Conservation (phyloP, 305 asterid species). For the Ajuga reptans region DNA sequence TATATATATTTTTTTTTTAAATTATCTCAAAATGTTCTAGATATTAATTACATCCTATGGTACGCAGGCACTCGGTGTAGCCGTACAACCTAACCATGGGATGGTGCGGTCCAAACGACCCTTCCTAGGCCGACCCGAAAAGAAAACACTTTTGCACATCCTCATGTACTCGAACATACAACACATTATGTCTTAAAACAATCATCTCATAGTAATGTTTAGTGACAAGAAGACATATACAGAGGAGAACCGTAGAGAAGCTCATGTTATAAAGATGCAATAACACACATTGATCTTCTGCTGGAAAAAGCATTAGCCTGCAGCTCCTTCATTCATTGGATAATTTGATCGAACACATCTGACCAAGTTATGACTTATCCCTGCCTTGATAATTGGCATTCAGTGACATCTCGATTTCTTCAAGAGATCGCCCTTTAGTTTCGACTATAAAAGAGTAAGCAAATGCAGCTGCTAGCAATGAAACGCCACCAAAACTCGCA, state of each 20-base stretch:
- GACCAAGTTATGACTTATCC: not conserved
- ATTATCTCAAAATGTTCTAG: too few species aligned
- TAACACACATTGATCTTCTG: not conserved
- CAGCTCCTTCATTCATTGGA: not conserved
- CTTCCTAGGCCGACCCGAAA: too few species aligned
- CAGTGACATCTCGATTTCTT: slow-evolving; percentile 72
- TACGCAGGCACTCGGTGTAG: too few species aligned
- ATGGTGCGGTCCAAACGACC: too few species aligned
- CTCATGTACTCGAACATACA: too few species aligned
- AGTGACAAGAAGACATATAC: not conserved
- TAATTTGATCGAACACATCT: not conserved
- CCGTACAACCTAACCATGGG: too few species aligned
- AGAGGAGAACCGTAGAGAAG: not conserved
- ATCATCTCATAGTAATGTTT: too few species aligned
- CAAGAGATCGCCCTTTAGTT: slow-evolving; percentile 75
- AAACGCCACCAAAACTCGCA: slow-evolving; percentile 50
- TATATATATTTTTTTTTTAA: too few species aligned
- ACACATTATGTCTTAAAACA: too few species aligned
- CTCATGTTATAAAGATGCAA: not conserved
- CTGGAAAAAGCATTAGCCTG: not conserved
- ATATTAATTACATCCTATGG: too few species aligned
- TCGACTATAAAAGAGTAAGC: slow-evolving; percentile 52
- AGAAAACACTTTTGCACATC: too few species aligned
- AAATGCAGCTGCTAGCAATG: slow-evolving; percentile 64
- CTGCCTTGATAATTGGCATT: slow-evolving; percentile 24